Percentiles rank a stretch among this genome's conserved stretches.
Conservation (phyloP, 345 rosid species). For the Aquilaria sinensis region DNA sequence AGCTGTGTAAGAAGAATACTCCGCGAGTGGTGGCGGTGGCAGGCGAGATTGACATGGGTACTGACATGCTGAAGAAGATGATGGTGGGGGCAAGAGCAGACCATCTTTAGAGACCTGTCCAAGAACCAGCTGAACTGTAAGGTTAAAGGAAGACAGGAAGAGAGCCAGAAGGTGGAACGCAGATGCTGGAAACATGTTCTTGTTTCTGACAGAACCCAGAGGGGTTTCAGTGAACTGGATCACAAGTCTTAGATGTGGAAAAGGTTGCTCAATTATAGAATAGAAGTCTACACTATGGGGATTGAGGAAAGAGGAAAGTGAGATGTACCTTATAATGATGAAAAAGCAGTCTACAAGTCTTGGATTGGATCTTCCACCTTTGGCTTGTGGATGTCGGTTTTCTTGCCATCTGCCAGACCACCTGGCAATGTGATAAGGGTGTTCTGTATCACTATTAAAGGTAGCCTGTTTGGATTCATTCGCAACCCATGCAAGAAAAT, state of each 20-base stretch:
- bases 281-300: constrained; percentile 4
- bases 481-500: neutral
- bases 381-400: constrained; percentile 12
- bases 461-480: constrained; percentile 14
- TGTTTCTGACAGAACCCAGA: neutral
- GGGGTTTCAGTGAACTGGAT: neutral
- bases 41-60: constrained; percentile 23
- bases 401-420: constrained; percentile 45
- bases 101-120: constrained; percentile 16
- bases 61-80: constrained; percentile 19
- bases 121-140: constrained; percentile 7
- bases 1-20: constrained; percentile 3
- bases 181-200: constrained; percentile 17
- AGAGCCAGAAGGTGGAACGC: constrained; percentile 11
- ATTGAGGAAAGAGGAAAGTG: constrained; percentile 7
- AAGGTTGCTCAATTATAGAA: neutral
- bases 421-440: constrained; percentile 26
- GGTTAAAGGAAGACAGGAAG: constrained; percentile 13
- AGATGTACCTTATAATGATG: constrained; percentile 3
- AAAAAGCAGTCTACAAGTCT: neutral
- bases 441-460: constrained; percentile 7
- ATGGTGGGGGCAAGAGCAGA: constrained; percentile 11
- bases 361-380: constrained; percentile 6
- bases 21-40: constrained; percentile 24
- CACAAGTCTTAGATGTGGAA: neutral